Evolutionary conservation across 805 yeast genomes (phyloP).

Genomic region (Candida vaughaniae): DNA sequence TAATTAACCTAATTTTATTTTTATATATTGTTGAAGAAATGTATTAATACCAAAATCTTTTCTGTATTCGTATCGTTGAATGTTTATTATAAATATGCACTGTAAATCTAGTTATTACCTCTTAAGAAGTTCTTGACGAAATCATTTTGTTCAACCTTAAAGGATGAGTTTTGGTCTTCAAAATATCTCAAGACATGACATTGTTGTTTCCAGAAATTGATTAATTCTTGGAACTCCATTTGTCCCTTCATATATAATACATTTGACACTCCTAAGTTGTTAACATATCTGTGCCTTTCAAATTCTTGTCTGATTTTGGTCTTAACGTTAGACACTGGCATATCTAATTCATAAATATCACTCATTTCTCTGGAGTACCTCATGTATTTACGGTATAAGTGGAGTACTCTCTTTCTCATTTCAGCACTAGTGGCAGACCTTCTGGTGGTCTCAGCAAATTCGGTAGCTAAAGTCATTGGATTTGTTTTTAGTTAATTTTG

Average conservation of each 20-base stretch:
- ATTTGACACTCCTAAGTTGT: constrained; percentile 63
- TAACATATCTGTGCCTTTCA: constrained; percentile 77
- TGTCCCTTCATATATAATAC: constrained; percentile 77
- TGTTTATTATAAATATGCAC: neutral
- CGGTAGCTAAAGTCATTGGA: constrained; percentile 66
- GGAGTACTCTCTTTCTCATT: constrained; percentile 61
- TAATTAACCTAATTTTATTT: neutral
- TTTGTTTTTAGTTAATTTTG: constrained; percentile 16
- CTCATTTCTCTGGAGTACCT: constrained; percentile 60
- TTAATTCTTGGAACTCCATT: constrained; percentile 86
- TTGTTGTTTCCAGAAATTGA: constrained; percentile 88
- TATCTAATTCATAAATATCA: constrained; percentile 68
- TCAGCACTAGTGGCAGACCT: constrained; percentile 61
- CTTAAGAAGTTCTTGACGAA: constrained; percentile 75
- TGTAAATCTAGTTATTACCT: constrained; percentile 37
- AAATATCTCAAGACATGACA: constrained; percentile 83
- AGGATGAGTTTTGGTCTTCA: constrained; percentile 60
- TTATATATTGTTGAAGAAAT: neutral
- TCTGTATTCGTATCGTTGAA: neutral
- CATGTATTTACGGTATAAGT: constrained; percentile 69
- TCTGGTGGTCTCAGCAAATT: constrained; percentile 79
- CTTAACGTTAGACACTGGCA: constrained; percentile 75
- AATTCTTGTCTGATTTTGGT: constrained; percentile 88
- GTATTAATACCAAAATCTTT: neutral
- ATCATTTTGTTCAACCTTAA: constrained; percentile 53